Base-by-base conservation (phyloP, 176 grass and related monocot species). In the Aegilops umbellulata region DNA sequence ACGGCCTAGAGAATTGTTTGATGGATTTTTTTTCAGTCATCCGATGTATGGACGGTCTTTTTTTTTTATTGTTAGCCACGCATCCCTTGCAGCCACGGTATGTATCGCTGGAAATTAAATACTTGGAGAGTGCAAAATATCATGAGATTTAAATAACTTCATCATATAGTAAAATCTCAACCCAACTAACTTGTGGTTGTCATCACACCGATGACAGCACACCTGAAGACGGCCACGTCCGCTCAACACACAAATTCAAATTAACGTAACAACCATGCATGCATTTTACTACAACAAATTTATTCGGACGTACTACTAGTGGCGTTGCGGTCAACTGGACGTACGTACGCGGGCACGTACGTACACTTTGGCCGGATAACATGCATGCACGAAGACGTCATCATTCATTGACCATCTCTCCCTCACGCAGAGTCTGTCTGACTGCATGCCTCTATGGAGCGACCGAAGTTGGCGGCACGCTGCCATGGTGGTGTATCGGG, bases 401-500 rank as follows among this genome's bases (percentile, higher is more conserved):
- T 6, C 19, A 64, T 5, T 12, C 15, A 76, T 20, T 23, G 19
- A 26, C 0, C 19, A 7, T 5, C 58, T 32, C 39, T 26, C 2
- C 0, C 32, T 8, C 22, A 51, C 47, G 49, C 49, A 17, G 16
- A 53, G 0, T 51, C 39, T 4, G 7, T 58, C 1, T 22, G 8
- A 24, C 35, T 27, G 32, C 4, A 10, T 34, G 11, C 15, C 29
- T 71, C 72, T 90, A 83, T 13, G 84, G 84, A 15, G 32, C 22
- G 15, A 42, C 3, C 32, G 65, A 38, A 10, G 24, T 29, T 24
- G 80, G 55, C 65, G 53, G 2, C 2, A 1, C 0, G 66, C 24
- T 35, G 42, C 42, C 42, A 32, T 83, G 84, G 89, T 90, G 89
- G 89, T 90, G 89, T 55, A 27, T 87, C 7, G 89, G 89, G 55